Base-by-base conservation (phyloP, 1,139 yeast species). In the Protomyces lactucae-debilis region DNA sequence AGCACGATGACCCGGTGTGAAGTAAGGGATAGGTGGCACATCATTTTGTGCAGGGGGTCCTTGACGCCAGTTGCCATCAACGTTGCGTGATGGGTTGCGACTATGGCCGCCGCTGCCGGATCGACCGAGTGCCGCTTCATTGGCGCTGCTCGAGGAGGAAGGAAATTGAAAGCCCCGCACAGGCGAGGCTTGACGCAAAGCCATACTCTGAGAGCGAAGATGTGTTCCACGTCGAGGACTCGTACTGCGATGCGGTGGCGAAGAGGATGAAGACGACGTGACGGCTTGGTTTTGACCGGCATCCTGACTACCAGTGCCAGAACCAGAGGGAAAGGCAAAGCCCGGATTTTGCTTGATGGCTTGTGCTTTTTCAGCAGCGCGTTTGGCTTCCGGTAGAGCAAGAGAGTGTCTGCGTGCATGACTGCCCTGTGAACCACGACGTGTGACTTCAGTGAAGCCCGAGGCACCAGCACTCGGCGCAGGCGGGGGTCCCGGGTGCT, bases 331-430 rank as follows among this genome's bases (percentile, higher is more conserved):
- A 37, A 68, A 53, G 36, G 72, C 64, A 37, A 70, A 61, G 21
- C 55, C 61, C 9, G 65, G 52, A n/a, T 60, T 40, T 14, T 66
- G 65, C 9, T 70, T 69, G 48, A 74, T 83, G 79, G 87, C 85
- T 75, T 90, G 96, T 60, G 91, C 92, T 71, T 84, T 85, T 8
- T 97, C 97, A 16, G 99, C 99, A 3, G 98, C 98, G 70, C 87
- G 86, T 71, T 89, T 92, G n/a, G 99, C 99, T 75, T 93, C 99
- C 66, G 87, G 87, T 66, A 93, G 79, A 1, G 96, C 98, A 68
- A 93, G 78, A 0, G 97, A 91, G 73, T 93, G 99, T 75, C 99
- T 84, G 77, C 99, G 85, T 60, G 82, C 80, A 73, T 93, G 99
- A 48, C 97, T 97, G 65, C 54, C 72, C 67, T 52, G 70, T 73